phyloP scores from a whole-genome alignment of 164 flowering plant genomes.

The Annona squamosa region DNA sequence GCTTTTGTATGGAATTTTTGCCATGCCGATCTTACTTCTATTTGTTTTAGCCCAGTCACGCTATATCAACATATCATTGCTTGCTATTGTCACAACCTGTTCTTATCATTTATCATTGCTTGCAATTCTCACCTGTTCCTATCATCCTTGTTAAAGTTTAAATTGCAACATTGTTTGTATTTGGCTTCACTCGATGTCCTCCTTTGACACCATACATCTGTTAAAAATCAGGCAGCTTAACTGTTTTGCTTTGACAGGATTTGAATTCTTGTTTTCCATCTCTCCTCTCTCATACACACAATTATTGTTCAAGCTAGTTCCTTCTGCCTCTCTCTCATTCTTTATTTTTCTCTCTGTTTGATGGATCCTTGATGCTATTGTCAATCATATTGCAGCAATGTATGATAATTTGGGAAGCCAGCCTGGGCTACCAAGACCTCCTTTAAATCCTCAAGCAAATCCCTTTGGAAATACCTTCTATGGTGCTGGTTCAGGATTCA shows the following conservation, averaged over 20 bases:
- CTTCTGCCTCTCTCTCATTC: too few relatives aligned
- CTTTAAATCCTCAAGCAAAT: constrained; percentile 41
- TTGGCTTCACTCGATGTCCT: background rate
- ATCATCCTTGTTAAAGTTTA: background rate
- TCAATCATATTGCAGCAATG: constrained; percentile 37
- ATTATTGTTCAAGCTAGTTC: too few relatives aligned
- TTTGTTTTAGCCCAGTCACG: background rate
- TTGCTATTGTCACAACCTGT: background rate
- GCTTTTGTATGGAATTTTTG: background rate
- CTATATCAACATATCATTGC: too few relatives aligned
- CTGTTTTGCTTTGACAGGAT: too few relatives aligned
- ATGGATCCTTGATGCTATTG: background rate
- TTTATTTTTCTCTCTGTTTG: background rate
- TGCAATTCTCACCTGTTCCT: background rate
- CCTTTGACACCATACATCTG: background rate
- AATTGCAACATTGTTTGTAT: background rate
- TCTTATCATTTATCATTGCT: background rate
- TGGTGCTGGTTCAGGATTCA: constrained; percentile 79
- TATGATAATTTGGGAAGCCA: constrained; percentile 25
- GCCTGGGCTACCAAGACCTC: constrained; percentile 24
- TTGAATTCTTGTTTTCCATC: too few relatives aligned
- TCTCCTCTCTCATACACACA: background rate
- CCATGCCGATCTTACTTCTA: background rate
- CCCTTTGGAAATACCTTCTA: constrained; percentile 68
- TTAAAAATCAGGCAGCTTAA: background rate